Evolutionary conservation across 2,329 filamentous ascomycete genomes (phyloP).

Genomic region (Fonsecaea monophora): DNA sequence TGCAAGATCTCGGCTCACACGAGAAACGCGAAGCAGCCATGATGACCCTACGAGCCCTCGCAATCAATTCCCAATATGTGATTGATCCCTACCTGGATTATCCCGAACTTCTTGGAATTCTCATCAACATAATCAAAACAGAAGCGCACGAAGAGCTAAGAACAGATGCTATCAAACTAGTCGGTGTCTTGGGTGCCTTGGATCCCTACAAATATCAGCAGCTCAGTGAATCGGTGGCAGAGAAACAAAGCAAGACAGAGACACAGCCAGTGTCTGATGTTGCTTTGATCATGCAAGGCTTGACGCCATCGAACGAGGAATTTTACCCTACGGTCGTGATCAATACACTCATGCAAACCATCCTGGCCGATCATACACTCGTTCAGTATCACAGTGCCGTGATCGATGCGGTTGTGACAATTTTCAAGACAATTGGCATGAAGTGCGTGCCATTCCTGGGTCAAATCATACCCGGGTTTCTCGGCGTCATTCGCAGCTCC

Average conservation of each 20-base stretch:
- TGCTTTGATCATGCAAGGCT: slow-evolving; percentile 94
- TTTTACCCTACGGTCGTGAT: slow-evolving; percentile 99
- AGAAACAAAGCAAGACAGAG: slow-evolving; percentile 74
- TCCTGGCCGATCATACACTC: slow-evolving; percentile 88
- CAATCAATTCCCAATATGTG: slow-evolving; percentile 96
- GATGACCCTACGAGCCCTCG: slow-evolving; percentile 86
- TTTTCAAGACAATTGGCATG: slow-evolving; percentile 93
- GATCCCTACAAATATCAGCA: slow-evolving; percentile 94
- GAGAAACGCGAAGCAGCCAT: slow-evolving; percentile 90
- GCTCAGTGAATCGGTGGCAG: slow-evolving; percentile 79
- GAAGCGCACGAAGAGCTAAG: slow-evolving; percentile 86
- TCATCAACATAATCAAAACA: slow-evolving; percentile 92
- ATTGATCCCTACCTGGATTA: slow-evolving; percentile 96
- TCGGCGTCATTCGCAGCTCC: slow-evolving; percentile 84
- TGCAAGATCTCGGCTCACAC: slow-evolving; percentile 92
- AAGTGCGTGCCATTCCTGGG: slow-evolving; percentile 96
- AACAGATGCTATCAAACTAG: slow-evolving; percentile 93
- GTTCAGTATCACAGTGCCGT: slow-evolving; percentile 90
- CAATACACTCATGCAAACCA: slow-evolving; percentile 84
- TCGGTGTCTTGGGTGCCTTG: slow-evolving; percentile 91
- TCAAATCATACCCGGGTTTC: slow-evolving; percentile 91
- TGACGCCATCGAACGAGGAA: slow-evolving; percentile 95
- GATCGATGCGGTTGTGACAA: slow-evolving; percentile 98
- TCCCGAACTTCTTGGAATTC: slow-evolving; percentile 86
- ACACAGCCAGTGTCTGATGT: slow-evolving; percentile 84